Base-by-base conservation (phyloP, 176 grass and related monocot species). In the Puya raimondii region DNA sequence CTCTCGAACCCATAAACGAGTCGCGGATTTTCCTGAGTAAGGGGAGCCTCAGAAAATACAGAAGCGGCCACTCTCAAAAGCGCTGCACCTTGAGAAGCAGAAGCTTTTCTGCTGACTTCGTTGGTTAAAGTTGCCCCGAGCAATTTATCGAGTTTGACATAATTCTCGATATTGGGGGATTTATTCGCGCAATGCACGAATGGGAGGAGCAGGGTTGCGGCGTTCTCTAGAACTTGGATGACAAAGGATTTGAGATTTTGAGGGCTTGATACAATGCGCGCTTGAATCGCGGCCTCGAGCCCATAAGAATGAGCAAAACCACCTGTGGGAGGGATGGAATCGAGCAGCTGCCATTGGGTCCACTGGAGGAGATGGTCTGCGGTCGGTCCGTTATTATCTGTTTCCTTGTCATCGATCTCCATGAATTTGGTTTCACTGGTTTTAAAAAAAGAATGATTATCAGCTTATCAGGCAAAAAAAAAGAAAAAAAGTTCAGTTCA, bases 301-400 rank as follows among this genome's bases (percentile, higher is more conserved):
- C 89, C 89, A 0, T 77, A 96, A 1, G 93, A 92, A 68, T 96
- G 89, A 8, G 86, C 93, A 0, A 96, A 96, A 63, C 93, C 86
- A 0, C 93, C 93, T 0, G 89, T 96, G 4, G 93, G 93, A 68
- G 92, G 89, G 18, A 96, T 72, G 42, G 93, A 96, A 65, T 96
- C 93, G 25, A 92, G 73, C 5, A 96, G 72, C 67, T 92, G 93
- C 93, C 89, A 96, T 69, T 96, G 85, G 48, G 67, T 92, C 89
- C 93, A 92, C 16, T 74, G 69, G 16, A 87, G 58, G 47, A 85
- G 63, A 0, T 66, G 75, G 13, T 68, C 70, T 64, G 12, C n/a
- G 0, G 53, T 25, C 16, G 11, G 5, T 20, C 48, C 10, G 11
- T 10, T 53, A 11, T 53, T 68, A 47, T 20, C 13, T 9, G 12